Conservation (phyloP, 2,329 filamentous ascomycete species). For the Fusarium secorum region DNA sequence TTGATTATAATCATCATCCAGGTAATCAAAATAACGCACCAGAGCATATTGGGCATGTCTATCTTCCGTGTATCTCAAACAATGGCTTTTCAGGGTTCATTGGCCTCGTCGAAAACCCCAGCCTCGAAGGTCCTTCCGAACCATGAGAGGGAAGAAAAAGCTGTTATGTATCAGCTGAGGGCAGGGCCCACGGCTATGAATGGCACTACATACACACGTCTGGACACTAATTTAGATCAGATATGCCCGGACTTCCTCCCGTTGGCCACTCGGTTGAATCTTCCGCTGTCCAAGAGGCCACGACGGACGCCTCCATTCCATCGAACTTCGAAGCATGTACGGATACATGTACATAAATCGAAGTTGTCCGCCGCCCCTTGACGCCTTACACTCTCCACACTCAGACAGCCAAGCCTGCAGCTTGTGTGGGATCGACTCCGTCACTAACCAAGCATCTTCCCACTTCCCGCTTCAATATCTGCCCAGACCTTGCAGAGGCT, state of each 20-base stretch:
- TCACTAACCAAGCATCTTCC: slow-evolving; percentile 22
- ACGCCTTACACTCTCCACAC: slow-evolving; percentile 36
- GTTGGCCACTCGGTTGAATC: slow-evolving; percentile 22
- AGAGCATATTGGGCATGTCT: not conserved
- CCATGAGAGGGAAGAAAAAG: not conserved
- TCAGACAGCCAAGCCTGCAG: slow-evolving; percentile 16
- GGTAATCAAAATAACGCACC: slow-evolving; percentile 5
- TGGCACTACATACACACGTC: not conserved
- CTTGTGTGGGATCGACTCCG: slow-evolving; percentile 13
- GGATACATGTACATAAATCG: not conserved
- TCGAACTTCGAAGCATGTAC: slow-evolving; percentile 15
- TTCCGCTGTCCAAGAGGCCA: slow-evolving; percentile 16
- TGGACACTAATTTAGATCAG: not conserved
- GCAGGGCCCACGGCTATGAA: not conserved
- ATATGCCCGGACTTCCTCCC: slow-evolving; percentile 12
- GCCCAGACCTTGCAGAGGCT: slow-evolving; percentile 16
- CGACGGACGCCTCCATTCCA: slow-evolving; percentile 29
- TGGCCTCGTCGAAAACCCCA: not conserved
- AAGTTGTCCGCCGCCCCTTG: slow-evolving; percentile 22
- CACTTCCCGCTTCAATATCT: slow-evolving; percentile 26
- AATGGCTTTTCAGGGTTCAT: slow-evolving; percentile 4
- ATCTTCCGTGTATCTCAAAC: not conserved
- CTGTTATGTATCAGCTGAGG: not conserved
- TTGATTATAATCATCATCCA: slow-evolving; percentile 1
- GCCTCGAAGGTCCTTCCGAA: not conserved